Percentiles rank a stretch among this genome's conserved stretches.
Evolutionary conservation across 371 early-diverging fungal genomes (phyloP).

Genomic region (Syncephalastrum sp.): DNA sequence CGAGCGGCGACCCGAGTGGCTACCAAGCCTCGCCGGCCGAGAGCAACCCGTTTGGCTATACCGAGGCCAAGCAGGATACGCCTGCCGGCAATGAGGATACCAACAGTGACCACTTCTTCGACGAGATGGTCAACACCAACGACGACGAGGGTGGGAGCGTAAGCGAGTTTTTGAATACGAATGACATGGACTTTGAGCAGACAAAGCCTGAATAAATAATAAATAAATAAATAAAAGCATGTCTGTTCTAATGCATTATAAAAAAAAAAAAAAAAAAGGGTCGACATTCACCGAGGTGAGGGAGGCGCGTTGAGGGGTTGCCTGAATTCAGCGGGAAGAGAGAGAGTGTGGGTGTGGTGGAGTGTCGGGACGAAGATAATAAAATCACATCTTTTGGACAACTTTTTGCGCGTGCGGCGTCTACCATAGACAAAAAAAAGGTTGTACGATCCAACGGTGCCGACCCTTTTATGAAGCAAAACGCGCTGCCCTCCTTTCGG

Average conservation of each 20-base stretch:
- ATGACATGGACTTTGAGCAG: conserved; percentile 28
- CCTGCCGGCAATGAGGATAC: conserved; percentile 9
- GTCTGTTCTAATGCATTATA: too few relatives aligned
- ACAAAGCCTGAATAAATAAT: conserved; percentile 1
- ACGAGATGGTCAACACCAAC: conserved; percentile 47
- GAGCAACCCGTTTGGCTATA: background rate
- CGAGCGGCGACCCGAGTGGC: background rate
- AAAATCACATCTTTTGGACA: too few relatives aligned
- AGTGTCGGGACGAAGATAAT: too few relatives aligned
- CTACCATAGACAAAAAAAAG: too few relatives aligned
- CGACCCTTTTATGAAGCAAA: conserved; percentile 18
- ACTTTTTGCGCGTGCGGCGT: too few relatives aligned
- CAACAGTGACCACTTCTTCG: conserved; percentile 34
- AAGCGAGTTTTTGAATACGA: conserved; percentile 34
- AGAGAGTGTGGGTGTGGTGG: too few relatives aligned
- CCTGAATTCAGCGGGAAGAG: too few relatives aligned
- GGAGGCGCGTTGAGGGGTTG: too few relatives aligned
- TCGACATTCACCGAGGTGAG: too few relatives aligned
- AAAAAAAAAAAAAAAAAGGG: background rate
- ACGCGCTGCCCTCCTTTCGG: conserved; percentile 28
- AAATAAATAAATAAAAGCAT: background rate
- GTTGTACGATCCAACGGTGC: too few relatives aligned
- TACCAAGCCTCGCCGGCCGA: background rate
- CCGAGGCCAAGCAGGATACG: conserved; percentile 1
- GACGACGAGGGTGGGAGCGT: conserved; percentile 39